These are phyloP conservation scores for Wallacemonas collosoma DNA, from an alignment of 208 protist species.

Conservation along the genomic window DNA sequence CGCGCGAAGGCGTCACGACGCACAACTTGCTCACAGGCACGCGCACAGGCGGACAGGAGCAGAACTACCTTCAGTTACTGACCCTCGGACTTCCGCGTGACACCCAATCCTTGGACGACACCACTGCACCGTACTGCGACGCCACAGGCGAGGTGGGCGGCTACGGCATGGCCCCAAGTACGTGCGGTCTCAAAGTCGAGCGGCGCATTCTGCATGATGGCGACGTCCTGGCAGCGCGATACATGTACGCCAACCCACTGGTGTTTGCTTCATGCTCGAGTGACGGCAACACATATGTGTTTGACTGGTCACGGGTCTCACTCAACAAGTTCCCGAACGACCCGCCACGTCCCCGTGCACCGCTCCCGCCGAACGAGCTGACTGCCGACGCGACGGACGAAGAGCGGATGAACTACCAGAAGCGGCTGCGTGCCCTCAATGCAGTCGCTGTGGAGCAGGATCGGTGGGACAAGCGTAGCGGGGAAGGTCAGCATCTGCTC, in stretches of 20 bases:
- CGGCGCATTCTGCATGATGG: conserved; percentile 87
- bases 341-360: conserved; percentile 79
- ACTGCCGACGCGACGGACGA: conserved; percentile 70
- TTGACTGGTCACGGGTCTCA: conserved; percentile 89
- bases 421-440: conserved; percentile 76
- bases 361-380: conserved; percentile 88
- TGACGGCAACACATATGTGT: conserved; percentile 84
- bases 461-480: conserved; percentile 76
- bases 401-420: conserved; percentile 75
- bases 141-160: conserved; percentile 91
- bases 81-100: conserved; percentile 59
- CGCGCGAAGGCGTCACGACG: conserved; percentile 54
- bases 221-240: conserved; percentile 78
- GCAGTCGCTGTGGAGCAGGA: conserved; percentile 79
- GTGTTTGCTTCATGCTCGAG: conserved; percentile 76
- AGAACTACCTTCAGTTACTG: conserved; percentile 85
- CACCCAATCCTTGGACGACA: conserved; percentile 43
- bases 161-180: conserved; percentile 82
- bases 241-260: conserved; percentile 88
- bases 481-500: conserved; percentile 86
- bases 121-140: conserved; percentile 62
- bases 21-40: conserved; percentile 81
- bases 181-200: conserved; percentile 68
- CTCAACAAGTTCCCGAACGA: conserved; percentile 89
- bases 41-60: conserved; percentile 80